Evolutionary conservation across 2,329 filamentous ascomycete genomes (phyloP).

Genomic region (Paecilomyces niveus): DNA sequence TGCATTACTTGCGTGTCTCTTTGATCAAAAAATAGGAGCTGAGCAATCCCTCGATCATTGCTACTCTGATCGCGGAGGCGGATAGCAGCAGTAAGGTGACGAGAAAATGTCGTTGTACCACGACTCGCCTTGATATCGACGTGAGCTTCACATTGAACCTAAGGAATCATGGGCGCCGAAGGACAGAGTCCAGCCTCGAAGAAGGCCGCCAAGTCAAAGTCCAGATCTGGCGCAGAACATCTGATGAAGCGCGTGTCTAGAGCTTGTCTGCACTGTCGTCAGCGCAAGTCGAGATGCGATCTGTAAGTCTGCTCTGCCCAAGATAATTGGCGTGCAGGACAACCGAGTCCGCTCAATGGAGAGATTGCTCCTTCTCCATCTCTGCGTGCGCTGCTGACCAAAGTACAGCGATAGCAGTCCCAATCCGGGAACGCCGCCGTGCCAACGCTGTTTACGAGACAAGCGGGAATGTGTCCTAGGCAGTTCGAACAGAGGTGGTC

Average conservation of each 20-base stretch:
- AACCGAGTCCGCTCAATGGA: conserved; percentile 3
- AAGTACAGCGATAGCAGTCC: conserved; percentile 37
- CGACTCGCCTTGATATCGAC: neutral
- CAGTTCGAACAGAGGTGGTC: conserved; percentile 52
- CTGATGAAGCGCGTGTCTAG: conserved; percentile 40
- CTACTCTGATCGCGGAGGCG: neutral
- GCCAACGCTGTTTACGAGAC: conserved; percentile 51
- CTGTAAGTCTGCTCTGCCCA: conserved; percentile 33
- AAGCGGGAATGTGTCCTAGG: conserved; percentile 53
- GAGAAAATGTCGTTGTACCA: neutral
- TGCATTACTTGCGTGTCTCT: neutral
- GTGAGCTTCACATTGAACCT: neutral
- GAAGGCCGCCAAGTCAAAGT: conserved; percentile 9
- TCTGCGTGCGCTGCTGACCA: conserved; percentile 12
- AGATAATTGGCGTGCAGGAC: neutral
- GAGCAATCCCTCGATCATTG: neutral
- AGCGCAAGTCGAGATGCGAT: conserved; percentile 46
- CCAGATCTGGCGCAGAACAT: conserved; percentile 21
- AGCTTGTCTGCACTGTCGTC: conserved; percentile 43
- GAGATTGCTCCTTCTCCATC: conserved; percentile 6
- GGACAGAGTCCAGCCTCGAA: neutral
- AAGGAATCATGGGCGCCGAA: conserved; percentile 4
- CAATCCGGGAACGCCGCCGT: conserved; percentile 46
- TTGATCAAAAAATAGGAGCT: neutral
- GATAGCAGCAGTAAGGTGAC: neutral